Percentiles rank a stretch among this genome's conserved stretches.
phyloP scores from a whole-genome alignment of 2,329 filamentous ascomycete species.

The Cercospora zeae-maydis region DNA sequence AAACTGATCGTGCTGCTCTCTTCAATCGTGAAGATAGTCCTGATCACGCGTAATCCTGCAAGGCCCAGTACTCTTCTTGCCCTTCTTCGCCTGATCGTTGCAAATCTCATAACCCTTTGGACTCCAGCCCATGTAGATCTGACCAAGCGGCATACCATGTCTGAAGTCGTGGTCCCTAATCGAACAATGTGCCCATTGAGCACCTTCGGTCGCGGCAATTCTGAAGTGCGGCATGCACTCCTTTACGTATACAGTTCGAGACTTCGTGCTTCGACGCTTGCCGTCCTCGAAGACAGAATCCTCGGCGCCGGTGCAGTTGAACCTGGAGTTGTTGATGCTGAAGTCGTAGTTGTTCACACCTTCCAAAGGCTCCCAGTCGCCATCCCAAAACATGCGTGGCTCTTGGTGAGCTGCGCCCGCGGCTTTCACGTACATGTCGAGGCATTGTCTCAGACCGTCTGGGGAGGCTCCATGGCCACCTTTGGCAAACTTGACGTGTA shows the following conservation, averaged over 20 bases:
- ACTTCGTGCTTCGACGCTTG: neutral
- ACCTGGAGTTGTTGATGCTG: neutral
- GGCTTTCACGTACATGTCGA: neutral
- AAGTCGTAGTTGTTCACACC: neutral
- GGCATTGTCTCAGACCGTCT: neutral
- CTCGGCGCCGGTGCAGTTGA: neutral
- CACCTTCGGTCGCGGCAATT: neutral
- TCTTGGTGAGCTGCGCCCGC: neutral
- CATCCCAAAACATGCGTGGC: neutral
- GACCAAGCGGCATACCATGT: neutral
- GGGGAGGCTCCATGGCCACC: neutral
- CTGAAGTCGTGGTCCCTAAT: neutral
- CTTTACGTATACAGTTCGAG: neutral
- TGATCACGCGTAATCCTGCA: neutral
- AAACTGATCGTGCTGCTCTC: too few relatives aligned
- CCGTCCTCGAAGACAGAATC: neutral
- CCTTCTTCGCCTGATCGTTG: neutral
- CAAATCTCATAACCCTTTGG: neutral
- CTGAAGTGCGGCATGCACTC: neutral
- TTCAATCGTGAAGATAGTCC: too few relatives aligned
- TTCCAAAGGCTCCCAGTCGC: neutral
- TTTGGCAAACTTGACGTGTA: neutral
- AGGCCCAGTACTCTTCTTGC: neutral
- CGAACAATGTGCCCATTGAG: neutral
- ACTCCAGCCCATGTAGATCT: neutral